phyloP scores from a whole-genome alignment of 345 rosid species.

The Alliaria petiolata region DNA sequence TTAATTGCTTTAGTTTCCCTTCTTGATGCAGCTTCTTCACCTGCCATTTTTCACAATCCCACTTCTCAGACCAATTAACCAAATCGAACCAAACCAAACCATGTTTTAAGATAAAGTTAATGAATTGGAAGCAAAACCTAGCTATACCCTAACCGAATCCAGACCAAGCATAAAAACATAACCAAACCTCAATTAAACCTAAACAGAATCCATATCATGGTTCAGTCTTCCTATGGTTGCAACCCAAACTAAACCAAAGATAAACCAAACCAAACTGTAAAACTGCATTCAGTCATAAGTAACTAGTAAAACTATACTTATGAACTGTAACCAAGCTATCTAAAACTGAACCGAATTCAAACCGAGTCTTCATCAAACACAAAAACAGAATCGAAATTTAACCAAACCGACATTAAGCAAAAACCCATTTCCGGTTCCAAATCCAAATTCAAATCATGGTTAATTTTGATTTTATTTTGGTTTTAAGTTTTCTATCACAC shows the following conservation, averaged over 20 bases:
- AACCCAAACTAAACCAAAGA: not conserved
- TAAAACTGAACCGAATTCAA: not conserved
- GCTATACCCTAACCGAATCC: too few relatives aligned
- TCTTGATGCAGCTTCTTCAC: conserved; percentile 90
- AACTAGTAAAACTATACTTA: too few relatives aligned
- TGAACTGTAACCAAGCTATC: not conserved
- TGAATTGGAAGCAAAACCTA: not conserved
- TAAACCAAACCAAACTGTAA: not conserved
- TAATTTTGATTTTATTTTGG: not conserved
- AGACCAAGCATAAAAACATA: not conserved
- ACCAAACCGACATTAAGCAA: not conserved
- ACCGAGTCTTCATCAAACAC: not conserved
- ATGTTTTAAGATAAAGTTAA: not conserved
- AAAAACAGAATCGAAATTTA: not conserved
- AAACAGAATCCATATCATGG: not conserved
- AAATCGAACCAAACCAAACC: not conserved
- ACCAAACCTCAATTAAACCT: not conserved
- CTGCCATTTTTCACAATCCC: conserved; percentile 37
- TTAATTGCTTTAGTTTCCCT: conserved; percentile 62
- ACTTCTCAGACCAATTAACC: not conserved
- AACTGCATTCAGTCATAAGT: too few relatives aligned
- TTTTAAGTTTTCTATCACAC: not conserved
- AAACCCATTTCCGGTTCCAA: not conserved
- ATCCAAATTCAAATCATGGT: not conserved
- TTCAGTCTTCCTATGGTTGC: too few relatives aligned